These are phyloP conservation scores for Astrephomene gubernaculifera DNA, from an alignment of 139 green algal genomes.

Conservation along the genomic window DNA sequence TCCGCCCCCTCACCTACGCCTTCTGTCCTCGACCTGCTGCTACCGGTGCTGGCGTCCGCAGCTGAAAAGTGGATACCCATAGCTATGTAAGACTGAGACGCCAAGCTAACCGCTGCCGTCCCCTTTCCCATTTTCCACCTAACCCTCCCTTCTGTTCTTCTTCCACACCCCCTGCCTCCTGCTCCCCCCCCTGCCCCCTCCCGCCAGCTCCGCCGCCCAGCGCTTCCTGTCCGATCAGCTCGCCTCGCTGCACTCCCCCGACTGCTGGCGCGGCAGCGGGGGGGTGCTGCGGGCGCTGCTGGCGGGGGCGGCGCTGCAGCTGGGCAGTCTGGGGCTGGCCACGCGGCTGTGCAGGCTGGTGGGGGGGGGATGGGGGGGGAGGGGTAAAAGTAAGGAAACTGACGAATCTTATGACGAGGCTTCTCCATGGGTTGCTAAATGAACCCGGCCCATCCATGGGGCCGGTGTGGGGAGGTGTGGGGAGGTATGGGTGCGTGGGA, in stretches of 20 bases:
- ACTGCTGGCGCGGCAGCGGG: slow-evolving; percentile 5
- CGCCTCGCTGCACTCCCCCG: neutral
- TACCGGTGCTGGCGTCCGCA: neutral
- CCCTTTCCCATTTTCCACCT: neutral
- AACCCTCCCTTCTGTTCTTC: neutral
- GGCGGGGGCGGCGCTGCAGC: slow-evolving; percentile 7
- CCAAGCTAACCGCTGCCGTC: neutral
- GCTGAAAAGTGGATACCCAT: neutral
- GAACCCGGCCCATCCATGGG: neutral
- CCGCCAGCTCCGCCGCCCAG: neutral
- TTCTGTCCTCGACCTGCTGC: neutral
- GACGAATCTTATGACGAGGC: no score
- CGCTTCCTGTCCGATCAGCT: neutral
- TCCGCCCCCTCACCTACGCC: neutral
- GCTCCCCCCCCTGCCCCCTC: neutral
- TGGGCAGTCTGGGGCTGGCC: slow-evolving; percentile 15
- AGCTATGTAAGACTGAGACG: neutral
- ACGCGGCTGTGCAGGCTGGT: slow-evolving; percentile 5
- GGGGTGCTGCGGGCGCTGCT: slow-evolving; percentile 10
- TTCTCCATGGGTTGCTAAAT: no score
- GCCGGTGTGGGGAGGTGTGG: neutral
- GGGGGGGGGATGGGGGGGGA: neutral
- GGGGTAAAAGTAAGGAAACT: neutral
- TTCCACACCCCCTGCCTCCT: neutral
- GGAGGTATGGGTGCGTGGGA: neutral